A percentile compares a stretch with the other conserved stretches of the same genome.
Conservation (phyloP, 1,284 basidiomycete species). For the Trametes versicolor region DNA sequence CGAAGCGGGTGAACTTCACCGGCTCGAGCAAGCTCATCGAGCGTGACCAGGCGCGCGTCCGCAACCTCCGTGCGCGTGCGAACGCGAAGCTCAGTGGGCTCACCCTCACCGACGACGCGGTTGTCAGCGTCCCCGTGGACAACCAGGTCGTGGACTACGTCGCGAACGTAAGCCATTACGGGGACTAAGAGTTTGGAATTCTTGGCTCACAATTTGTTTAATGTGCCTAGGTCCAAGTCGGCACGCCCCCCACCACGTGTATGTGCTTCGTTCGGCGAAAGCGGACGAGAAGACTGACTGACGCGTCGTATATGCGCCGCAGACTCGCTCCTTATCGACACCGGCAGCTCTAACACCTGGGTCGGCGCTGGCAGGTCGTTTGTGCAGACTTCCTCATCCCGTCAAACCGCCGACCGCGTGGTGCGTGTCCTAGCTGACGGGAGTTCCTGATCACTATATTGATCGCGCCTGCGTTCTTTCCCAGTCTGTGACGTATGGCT, state of each 20-base stretch:
- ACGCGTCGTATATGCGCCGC: not conserved
- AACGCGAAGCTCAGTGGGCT: slow-evolving; percentile 28
- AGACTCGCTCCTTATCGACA: slow-evolving; percentile 37
- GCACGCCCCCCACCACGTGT: slow-evolving; percentile 37
- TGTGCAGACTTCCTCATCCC: slow-evolving; percentile 53
- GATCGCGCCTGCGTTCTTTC: not conserved
- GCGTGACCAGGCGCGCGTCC: slow-evolving; percentile 41
- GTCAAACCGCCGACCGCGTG: slow-evolving; percentile 25
- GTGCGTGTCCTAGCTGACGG: slow-evolving; percentile 11
- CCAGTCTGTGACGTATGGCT: slow-evolving; percentile 57
- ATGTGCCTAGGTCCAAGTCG: slow-evolving; percentile 33
- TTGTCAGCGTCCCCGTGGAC: slow-evolving; percentile 31
- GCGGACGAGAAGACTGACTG: slow-evolving; percentile 2
- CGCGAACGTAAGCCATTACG: slow-evolving; percentile 30
- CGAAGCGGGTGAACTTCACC: slow-evolving; percentile 43
- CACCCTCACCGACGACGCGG: slow-evolving; percentile 24
- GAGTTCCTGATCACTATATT: not conserved
- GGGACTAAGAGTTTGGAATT: not conserved
- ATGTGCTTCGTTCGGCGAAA: slow-evolving; percentile 5
- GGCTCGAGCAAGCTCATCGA: slow-evolving; percentile 36
- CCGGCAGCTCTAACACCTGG: slow-evolving; percentile 67
- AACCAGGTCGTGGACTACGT: slow-evolving; percentile 40
- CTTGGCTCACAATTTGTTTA: not conserved
- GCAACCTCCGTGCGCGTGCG: slow-evolving; percentile 33
- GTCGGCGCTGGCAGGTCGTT: slow-evolving; percentile 58